Conservation (phyloP, 2,329 filamentous ascomycete genomes). For the Xylaria sp. region DNA sequence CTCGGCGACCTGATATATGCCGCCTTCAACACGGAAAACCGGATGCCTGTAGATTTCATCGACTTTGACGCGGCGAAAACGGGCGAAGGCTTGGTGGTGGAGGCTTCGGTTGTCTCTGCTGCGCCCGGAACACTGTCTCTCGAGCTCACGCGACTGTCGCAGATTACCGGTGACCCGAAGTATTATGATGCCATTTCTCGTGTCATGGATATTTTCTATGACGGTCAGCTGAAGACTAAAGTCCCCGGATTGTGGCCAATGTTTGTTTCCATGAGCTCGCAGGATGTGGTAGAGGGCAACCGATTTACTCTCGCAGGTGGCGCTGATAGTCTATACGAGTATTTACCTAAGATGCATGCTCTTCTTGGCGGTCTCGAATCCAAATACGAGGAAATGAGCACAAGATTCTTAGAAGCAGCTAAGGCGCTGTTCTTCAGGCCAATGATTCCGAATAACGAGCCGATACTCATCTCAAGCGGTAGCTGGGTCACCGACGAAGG, state of each 20-base stretch:
- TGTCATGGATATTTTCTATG: conserved; percentile 74
- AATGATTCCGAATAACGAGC: conserved; percentile 66
- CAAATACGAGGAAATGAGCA: conserved; percentile 54
- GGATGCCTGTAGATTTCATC: conserved; percentile 61
- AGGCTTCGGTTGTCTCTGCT: conserved; percentile 56
- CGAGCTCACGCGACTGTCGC: conserved; percentile 78
- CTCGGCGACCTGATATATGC: conserved; percentile 59
- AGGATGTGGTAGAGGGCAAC: conserved; percentile 53
- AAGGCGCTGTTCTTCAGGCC: conserved; percentile 75
- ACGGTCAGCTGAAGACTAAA: conserved; percentile 71
- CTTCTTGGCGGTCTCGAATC: conserved; percentile 69
- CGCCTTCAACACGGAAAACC: conserved; percentile 59
- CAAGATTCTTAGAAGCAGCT: conserved; percentile 65
- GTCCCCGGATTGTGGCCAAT: conserved; percentile 81
- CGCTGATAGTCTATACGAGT: conserved; percentile 62
- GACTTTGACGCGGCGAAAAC: conserved; percentile 56
- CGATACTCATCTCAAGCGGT: conserved; percentile 72
- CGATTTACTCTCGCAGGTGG: conserved; percentile 53
- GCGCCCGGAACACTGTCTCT: conserved; percentile 73
- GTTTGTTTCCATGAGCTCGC: conserved; percentile 68
- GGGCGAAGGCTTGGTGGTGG: conserved; percentile 50
- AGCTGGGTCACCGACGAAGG: conserved; percentile 50
- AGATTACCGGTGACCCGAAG: conserved; percentile 76
- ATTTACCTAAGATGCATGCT: conserved; percentile 72
- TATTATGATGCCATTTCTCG: conserved; percentile 78